Base-by-base conservation (phyloP, 257 asterid genomes). In the Scutellaria baicalensis region DNA sequence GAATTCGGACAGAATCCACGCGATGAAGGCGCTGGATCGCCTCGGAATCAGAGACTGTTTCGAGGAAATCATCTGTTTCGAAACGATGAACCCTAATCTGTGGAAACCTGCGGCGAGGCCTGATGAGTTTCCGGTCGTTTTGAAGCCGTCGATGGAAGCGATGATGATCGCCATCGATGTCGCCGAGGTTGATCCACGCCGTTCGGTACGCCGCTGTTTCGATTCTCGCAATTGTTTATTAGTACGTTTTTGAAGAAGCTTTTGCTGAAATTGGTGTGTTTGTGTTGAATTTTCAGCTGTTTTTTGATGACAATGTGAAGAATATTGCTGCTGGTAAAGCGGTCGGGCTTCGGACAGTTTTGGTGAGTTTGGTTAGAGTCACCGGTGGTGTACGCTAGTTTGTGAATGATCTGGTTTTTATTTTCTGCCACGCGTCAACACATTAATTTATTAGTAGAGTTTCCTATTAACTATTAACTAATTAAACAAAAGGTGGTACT, bases 81-180 rank as follows among this genome's bases (percentile, higher is more conserved):
- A 92, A 71, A 92, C 95, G 9, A 90, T 92, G 91, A 92, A 92
- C 45, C 89, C 92, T 2, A 75, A 88, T 38, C 59, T 90, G 64
- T 74, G 72, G 23, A 71, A 64, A 38, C 63, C 88, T 1, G 59
- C 74, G 4, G 59, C 74, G 4, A 66, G 85, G 23, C 79, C 91
- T 0, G 83, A 80, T 1, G 96, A 91, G 52, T 81, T 79, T 60
- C 96, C 96, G 0, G 97, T 92, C 11, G 86, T 92, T 23, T 43
- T 92, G 65, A 92, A 90, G 70, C 98, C 98, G 20, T 84, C 97
- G 7, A 51, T 82, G 67, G 87, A 86, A 73, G 97, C 97, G 8
- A 81, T 92, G 85, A 80, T 76, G 16, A 82, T 85, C 68, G 97
- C 88, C 71, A 56, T 92, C 17, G 88, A 86, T 13, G 88, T 43